phyloP scores from a whole-genome alignment of 2,329 filamentous ascomycete genomes.

The Alternaria rosae region DNA sequence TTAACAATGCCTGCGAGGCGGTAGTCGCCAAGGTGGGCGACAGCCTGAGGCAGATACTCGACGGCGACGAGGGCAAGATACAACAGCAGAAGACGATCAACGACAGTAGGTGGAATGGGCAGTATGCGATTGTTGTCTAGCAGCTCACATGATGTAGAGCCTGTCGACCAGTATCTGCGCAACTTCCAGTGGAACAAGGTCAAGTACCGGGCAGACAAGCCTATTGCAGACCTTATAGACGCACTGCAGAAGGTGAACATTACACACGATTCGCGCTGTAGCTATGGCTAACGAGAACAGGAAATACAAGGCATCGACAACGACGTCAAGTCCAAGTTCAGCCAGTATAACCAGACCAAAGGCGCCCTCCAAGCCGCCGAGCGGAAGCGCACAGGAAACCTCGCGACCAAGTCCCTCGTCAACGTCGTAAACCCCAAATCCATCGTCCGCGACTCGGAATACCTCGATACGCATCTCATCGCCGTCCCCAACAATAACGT shows the following conservation, averaged over 20 bases:
- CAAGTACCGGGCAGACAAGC: constrained; percentile 92
- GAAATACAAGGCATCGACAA: constrained; percentile 92
- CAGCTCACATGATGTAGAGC: constrained; percentile 65
- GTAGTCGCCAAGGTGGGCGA: constrained; percentile 90
- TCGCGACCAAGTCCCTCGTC: constrained; percentile 92
- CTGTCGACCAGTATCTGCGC: constrained; percentile 91
- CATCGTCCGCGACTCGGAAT: constrained; percentile 88
- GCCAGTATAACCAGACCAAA: constrained; percentile 92
- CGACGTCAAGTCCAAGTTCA: constrained; percentile 93
- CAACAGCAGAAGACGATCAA: constrained; percentile 91
- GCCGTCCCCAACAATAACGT: constrained; percentile 80
- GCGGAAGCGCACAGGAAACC: constrained; percentile 90
- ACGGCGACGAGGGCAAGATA: constrained; percentile 83
- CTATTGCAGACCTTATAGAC: constrained; percentile 85
- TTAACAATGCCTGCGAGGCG: constrained; percentile 78
- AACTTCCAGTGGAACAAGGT: constrained; percentile 97
- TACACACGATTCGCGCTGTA: not conserved
- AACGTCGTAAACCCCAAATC: constrained; percentile 79
- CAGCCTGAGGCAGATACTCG: constrained; percentile 81
- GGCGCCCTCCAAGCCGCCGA: constrained; percentile 81
- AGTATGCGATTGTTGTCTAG: not conserved
- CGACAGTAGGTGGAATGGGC: constrained; percentile 67
- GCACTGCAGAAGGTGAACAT: constrained; percentile 79
- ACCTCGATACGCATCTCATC: constrained; percentile 93
- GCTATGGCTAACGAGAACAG: constrained; percentile 52